Percentiles rank a stretch among this genome's conserved stretches.
Conservation (phyloP, 1,139 yeast species). For the Pichia sp. region DNA sequence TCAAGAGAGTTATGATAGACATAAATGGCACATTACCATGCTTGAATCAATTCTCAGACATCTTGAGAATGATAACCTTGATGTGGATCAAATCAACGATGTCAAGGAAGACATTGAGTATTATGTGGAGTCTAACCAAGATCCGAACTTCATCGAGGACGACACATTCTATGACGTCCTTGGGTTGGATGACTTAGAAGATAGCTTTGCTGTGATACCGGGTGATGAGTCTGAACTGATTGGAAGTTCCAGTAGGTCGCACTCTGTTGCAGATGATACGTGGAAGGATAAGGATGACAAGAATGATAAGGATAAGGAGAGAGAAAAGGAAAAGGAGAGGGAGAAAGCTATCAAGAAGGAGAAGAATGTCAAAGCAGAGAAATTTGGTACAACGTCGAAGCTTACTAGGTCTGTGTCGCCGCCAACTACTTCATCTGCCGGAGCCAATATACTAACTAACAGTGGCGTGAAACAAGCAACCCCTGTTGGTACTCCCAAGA, state of each 20-base stretch:
- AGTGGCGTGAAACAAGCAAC: slow-evolving; percentile 23
- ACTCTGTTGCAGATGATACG: slow-evolving; percentile 8
- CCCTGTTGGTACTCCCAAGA: slow-evolving; percentile 26
- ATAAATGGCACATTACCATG: slow-evolving; percentile 69
- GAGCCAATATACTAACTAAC: slow-evolving; percentile 10
- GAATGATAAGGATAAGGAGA: slow-evolving; percentile 12
- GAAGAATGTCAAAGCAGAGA: not conserved
- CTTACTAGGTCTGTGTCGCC: slow-evolving; percentile 11
- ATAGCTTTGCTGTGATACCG: slow-evolving; percentile 38
- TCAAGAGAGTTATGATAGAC: slow-evolving; percentile 64
- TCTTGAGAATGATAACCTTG: slow-evolving; percentile 77
- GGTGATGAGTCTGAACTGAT: slow-evolving; percentile 32
- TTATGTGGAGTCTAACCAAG: slow-evolving; percentile 92
- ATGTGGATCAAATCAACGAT: slow-evolving; percentile 72
- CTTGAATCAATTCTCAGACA: slow-evolving; percentile 72
- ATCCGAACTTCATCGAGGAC: slow-evolving; percentile 93
- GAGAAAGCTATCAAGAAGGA: slow-evolving; percentile 5
- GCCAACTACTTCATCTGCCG: slow-evolving; percentile 8
- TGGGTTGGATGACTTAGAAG: slow-evolving; percentile 66
- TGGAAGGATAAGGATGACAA: slow-evolving; percentile 11
- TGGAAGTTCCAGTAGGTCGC: slow-evolving; percentile 4
- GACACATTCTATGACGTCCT: slow-evolving; percentile 89
- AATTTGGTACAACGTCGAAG: not conserved
- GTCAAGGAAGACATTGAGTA: slow-evolving; percentile 88
- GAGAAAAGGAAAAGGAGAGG: slow-evolving; percentile 11